Evolutionary conservation across 257 asterid species (phyloP).

Genomic region (Solanum neorickii): DNA sequence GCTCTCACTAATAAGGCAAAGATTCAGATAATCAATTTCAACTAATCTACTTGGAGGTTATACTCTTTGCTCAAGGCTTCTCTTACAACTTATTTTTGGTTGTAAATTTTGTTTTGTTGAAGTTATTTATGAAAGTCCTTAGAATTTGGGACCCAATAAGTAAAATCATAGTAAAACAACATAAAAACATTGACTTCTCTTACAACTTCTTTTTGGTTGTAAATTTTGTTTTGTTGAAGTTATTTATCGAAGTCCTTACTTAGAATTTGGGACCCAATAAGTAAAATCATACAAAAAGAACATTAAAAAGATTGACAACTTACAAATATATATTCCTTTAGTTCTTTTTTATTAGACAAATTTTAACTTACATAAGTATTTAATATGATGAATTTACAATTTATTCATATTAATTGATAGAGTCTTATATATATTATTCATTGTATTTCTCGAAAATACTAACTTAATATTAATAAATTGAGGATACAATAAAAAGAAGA

Average conservation of each 20-base stretch:
- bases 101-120: not conserved
- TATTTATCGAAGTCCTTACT: not conserved
- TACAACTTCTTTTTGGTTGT: not conserved
- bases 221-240: not conserved
- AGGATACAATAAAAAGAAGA: not conserved
- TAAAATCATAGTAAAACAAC: not conserved
- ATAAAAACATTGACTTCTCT: not conserved
- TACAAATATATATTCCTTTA: not conserved
- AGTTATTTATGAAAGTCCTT: not conserved
- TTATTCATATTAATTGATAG: fast-evolving
- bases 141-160: not conserved
- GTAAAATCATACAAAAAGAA: not conserved
- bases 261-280: not conserved
- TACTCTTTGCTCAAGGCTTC: not conserved
- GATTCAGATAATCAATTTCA: no score
- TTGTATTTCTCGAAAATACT: no score
- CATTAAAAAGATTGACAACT: not conserved
- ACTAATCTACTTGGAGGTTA: no score
- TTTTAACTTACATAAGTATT: no score
- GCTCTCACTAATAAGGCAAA: not conserved
- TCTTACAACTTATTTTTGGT: not conserved
- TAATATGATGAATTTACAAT: no score
- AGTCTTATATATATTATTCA: not conserved
- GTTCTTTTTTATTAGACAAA: fast-evolving
- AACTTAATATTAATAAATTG: no score